Percentiles rank a stretch among this genome's conserved stretches.
Evolutionary conservation across 1,284 basidiomycete species (phyloP).

Genomic region (Bondarzewia mesenterica): DNA sequence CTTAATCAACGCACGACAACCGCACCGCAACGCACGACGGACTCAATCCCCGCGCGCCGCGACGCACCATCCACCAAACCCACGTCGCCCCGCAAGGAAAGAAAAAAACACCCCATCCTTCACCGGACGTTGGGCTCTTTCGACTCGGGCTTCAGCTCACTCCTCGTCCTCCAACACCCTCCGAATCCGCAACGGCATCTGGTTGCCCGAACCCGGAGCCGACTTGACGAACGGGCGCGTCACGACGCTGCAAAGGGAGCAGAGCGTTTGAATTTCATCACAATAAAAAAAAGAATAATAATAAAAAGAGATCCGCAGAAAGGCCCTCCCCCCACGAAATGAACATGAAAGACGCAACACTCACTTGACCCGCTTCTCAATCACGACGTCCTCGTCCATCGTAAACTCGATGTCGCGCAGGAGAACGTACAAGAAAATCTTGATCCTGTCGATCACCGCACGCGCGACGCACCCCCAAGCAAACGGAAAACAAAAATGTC

Average conservation of each 20-base stretch:
- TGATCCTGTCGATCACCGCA: slow-evolving; percentile 35
- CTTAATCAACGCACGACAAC: too few species aligned
- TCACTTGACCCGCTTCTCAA: slow-evolving; percentile 60
- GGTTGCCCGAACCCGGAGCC: slow-evolving; percentile 38
- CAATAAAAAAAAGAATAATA: slow-evolving; percentile 10
- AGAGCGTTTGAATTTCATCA: background rate
- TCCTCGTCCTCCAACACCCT: slow-evolving; percentile 11
- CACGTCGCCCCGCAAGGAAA: too few species aligned
- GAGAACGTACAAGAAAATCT: slow-evolving; percentile 51
- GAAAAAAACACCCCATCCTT: too few species aligned
- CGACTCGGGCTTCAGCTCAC: background rate
- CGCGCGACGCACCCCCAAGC: background rate
- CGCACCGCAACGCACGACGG: too few species aligned
- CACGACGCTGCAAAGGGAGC: slow-evolving; percentile 32
- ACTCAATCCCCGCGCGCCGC: too few species aligned
- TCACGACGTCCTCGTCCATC: slow-evolving; percentile 41
- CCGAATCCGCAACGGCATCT: slow-evolving; percentile 46
- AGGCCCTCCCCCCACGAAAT: too few species aligned
- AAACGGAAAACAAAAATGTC: slow-evolving; percentile 2
- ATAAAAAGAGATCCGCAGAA: too few species aligned
- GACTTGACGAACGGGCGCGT: slow-evolving; percentile 48
- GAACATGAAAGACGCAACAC: slow-evolving; percentile 17
- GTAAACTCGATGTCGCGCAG: slow-evolving; percentile 49
- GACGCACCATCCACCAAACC: too few species aligned
- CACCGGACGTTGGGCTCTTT: too few species aligned